phyloP scores from a whole-genome alignment of 2,329 filamentous ascomycete species.

The Amylocarpus encephaloides region DNA sequence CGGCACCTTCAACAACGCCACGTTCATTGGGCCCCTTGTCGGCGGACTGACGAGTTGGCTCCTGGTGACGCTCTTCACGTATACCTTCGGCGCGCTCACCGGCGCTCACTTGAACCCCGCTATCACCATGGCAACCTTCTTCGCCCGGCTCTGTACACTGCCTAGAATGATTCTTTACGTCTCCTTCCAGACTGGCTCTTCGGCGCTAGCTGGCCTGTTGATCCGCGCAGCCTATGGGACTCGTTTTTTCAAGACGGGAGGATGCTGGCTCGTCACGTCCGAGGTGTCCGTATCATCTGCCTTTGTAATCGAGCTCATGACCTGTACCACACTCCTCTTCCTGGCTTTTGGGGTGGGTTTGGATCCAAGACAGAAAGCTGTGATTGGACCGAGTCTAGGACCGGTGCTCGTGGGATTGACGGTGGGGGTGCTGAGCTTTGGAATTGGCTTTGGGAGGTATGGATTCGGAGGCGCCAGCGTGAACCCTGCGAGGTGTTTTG shows the following conservation, averaged over 20 bases:
- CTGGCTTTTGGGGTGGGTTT: constrained; percentile 47
- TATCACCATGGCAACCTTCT: constrained; percentile 48
- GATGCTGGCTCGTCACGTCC: constrained; percentile 26
- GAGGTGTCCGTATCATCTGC: constrained; percentile 31
- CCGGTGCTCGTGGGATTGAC: constrained; percentile 43
- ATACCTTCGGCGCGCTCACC: constrained; percentile 40
- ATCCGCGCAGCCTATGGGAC: constrained; percentile 31
- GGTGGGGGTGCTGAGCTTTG: constrained; percentile 33
- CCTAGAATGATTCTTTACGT: constrained; percentile 45
- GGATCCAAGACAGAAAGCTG: constrained; percentile 44
- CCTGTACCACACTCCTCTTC: constrained; percentile 39
- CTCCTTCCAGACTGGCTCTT: constrained; percentile 39
- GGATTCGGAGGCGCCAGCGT: constrained; percentile 35
- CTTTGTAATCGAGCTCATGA: constrained; percentile 40
- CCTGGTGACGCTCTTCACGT: constrained; percentile 42
- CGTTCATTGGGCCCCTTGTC: constrained; percentile 29
- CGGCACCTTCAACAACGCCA: constrained; percentile 12
- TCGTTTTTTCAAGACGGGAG: constrained; percentile 27
- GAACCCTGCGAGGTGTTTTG: constrained; percentile 38
- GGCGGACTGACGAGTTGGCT: constrained; percentile 29
- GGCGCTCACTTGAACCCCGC: constrained; percentile 49
- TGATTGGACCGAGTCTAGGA: constrained; percentile 42
- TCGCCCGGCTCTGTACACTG: constrained; percentile 42
- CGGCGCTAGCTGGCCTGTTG: constrained; percentile 35
- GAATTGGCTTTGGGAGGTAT: constrained; percentile 31